These are phyloP conservation scores for Wickerhamiella kurtzmanii DNA, from an alignment of 805 yeast species.

Conservation along the genomic window DNA sequence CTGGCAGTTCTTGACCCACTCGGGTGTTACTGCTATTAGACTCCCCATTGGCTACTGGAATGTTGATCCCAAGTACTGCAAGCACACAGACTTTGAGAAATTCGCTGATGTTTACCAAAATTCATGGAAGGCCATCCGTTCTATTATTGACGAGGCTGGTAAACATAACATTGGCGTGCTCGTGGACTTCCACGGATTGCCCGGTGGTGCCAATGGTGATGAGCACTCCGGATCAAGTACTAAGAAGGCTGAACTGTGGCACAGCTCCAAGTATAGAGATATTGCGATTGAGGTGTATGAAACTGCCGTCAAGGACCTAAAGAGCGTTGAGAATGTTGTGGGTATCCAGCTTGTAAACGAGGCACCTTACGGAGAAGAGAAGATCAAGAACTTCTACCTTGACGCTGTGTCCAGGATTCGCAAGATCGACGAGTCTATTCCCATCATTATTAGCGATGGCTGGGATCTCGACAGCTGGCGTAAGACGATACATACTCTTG, in stretches of 20 bases:
- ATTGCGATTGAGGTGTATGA: constrained; percentile 39
- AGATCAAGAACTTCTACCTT: constrained; percentile 41
- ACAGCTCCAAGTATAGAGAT: constrained; percentile 23
- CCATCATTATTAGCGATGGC: constrained; percentile 78
- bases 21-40: constrained; percentile 67
- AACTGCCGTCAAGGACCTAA: constrained; percentile 50
- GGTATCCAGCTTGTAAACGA: constrained; percentile 84
- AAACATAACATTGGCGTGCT: constrained; percentile 54
- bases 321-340: constrained; percentile 48
- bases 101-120: constrained; percentile 45
- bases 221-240: constrained; percentile 69
- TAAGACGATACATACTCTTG: constrained; percentile 41
- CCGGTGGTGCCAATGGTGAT: constrained; percentile 82
- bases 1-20: constrained; percentile 59
- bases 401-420: constrained; percentile 53
- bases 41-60: constrained; percentile 90
- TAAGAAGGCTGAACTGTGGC: constrained; percentile 55
- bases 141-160: constrained; percentile 46
- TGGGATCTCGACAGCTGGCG: constrained; percentile 84
- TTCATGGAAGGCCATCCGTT: constrained; percentile 57
- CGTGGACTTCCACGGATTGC: constrained; percentile 78
- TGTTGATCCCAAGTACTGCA: constrained; percentile 45
- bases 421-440: constrained; percentile 39
- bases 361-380: constrained; percentile 48
- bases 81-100: constrained; percentile 49